Conservation (phyloP, 495 filamentous ascomycete species). For the Paragyromitra xinjiangensis region DNA sequence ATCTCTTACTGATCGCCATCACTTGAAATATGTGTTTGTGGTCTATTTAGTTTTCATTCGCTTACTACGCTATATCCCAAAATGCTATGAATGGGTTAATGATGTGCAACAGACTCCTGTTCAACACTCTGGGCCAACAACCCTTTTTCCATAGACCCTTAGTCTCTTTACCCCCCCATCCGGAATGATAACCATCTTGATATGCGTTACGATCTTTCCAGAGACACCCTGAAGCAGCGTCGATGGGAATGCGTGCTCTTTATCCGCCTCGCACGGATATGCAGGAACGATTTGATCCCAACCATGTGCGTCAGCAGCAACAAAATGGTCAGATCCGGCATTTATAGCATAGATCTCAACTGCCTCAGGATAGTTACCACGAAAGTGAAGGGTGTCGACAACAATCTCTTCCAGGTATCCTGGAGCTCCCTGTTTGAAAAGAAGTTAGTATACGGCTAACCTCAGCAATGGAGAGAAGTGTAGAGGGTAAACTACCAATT, state of each 20-base stretch:
- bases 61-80: slow-evolving; percentile 1
- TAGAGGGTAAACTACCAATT: slow-evolving; percentile 60
- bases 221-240: slow-evolving; percentile 59
- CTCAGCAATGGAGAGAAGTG: background rate
- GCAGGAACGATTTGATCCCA: slow-evolving; percentile 76
- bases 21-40: background rate
- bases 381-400: slow-evolving; percentile 88
- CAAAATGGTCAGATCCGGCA: slow-evolving; percentile 61
- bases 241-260: slow-evolving; percentile 74
- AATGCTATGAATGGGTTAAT: slow-evolving; percentile 5
- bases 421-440: slow-evolving; percentile 64
- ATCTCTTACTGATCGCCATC: background rate
- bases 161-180: slow-evolving; percentile 92
- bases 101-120: background rate
- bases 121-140: slow-evolving; percentile 41
- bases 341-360: slow-evolving; percentile 74
- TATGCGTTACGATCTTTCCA: slow-evolving; percentile 73
- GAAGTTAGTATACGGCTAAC: slow-evolving; percentile 11
- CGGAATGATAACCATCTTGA: slow-evolving; percentile 89
- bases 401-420: slow-evolving; percentile 76
- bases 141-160: slow-evolving; percentile 77
- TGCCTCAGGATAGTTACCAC: slow-evolving; percentile 86
- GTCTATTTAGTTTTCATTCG: background rate
- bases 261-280: slow-evolving; percentile 78
- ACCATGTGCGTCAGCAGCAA: slow-evolving; percentile 64